These are phyloP conservation scores for Bertia moriformis DNA, from an alignment of 2,329 filamentous ascomycete species.

Conservation along the genomic window DNA sequence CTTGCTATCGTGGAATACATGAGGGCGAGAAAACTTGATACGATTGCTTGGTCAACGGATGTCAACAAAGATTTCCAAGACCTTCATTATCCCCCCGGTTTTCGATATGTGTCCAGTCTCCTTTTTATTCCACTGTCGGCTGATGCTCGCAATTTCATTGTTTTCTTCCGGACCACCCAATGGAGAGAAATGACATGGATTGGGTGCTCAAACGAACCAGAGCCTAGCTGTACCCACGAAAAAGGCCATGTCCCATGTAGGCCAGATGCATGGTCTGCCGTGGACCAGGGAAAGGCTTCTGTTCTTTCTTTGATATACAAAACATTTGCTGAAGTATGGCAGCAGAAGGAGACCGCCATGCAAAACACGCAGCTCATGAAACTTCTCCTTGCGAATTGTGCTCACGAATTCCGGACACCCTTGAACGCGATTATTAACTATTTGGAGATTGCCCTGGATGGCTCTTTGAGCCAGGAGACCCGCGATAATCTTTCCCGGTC, in stretches of 20 bases:
- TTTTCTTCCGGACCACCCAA: conserved; percentile 71
- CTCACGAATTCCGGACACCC: conserved; percentile 80
- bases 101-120: conserved; percentile 63
- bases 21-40: conserved; percentile 58
- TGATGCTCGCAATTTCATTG: conserved; percentile 70
- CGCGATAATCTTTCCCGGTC: conserved; percentile 72
- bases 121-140: conserved; percentile 69
- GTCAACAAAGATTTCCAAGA: conserved; percentile 67
- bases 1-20: conserved; percentile 76
- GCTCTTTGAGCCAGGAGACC: conserved; percentile 64
- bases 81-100: conserved; percentile 64
- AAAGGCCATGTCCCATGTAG: conserved; percentile 68
- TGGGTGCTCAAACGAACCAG: conserved; percentile 69
- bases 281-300: conserved; percentile 77
- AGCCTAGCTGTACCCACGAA: too few species aligned
- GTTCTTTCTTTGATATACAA: conserved; percentile 79
- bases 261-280: conserved; percentile 60
- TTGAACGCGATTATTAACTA: conserved; percentile 92
- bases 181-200: conserved; percentile 64
- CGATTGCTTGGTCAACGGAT: conserved; percentile 67
- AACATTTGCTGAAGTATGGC: conserved; percentile 83
- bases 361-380: conserved; percentile 70
- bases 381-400: conserved; percentile 71
- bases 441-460: conserved; percentile 78
- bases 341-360: conserved; percentile 73